Evolutionary conservation across 495 filamentous ascomycete species (phyloP).

Genomic region (Echria macrotheca): DNA sequence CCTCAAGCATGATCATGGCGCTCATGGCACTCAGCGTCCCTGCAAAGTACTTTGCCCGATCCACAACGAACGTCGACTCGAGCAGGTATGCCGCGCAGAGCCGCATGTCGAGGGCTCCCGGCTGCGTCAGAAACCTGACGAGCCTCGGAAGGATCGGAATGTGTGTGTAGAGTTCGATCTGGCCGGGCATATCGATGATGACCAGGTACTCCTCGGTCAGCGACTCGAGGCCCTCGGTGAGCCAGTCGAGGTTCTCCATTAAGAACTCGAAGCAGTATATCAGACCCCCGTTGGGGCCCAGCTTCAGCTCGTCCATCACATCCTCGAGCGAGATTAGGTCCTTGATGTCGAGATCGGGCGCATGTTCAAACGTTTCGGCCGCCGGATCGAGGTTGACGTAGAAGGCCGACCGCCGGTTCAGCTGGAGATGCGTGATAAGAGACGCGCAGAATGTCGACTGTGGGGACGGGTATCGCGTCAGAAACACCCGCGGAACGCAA

Average conservation of each 20-base stretch:
- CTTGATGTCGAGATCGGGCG: slow-evolving; percentile 94
- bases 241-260: slow-evolving; percentile 92
- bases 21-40: slow-evolving; percentile 95
- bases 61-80: slow-evolving; percentile 89
- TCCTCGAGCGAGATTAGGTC: slow-evolving; percentile 93
- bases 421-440: slow-evolving; percentile 84
- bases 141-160: slow-evolving; percentile 87
- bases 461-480: slow-evolving; percentile 12
- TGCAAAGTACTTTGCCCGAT: slow-evolving; percentile 94
- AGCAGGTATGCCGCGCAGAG: slow-evolving; percentile 95
- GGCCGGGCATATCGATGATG: slow-evolving; percentile 96
- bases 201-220: slow-evolving; percentile 92
- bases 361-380: slow-evolving; percentile 84
- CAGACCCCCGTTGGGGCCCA: slow-evolving; percentile 91
- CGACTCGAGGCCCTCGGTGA: slow-evolving; percentile 79
- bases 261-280: slow-evolving; percentile 98
- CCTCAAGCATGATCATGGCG: slow-evolving; percentile 95
- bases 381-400: slow-evolving; percentile 98
- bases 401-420: slow-evolving; percentile 79
- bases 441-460: slow-evolving; percentile 92
- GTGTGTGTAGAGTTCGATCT: slow-evolving; percentile 98
- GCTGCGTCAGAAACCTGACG: slow-evolving; percentile 69
- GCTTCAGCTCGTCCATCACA: slow-evolving; percentile 94
- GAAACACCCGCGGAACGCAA: slow-evolving; percentile 1
- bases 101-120: slow-evolving; percentile 78